Base-by-base conservation (phyloP, 1,284 basidiomycete genomes). In the Kwoniella shivajii region DNA sequence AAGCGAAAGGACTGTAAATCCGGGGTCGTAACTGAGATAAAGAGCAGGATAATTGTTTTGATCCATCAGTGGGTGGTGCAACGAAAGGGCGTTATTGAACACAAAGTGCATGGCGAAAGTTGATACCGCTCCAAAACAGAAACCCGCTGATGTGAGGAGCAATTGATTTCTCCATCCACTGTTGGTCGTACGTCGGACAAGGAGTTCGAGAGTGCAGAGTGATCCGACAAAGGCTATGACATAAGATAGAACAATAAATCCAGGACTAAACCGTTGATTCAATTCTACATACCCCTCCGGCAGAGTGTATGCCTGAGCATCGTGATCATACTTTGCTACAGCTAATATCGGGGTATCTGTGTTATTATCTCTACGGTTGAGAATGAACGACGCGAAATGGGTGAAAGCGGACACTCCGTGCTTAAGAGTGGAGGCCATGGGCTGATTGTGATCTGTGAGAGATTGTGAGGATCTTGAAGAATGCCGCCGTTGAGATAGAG, bases 41-140 rank as follows among this genome's bases (percentile, higher is more conserved):
- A 79, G 54, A 1, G 68, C 47, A 4, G 60, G 63, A 41, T 67
- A 68, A 22, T 50, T 41, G 3, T 60, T 53, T 20, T 56, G 45
- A n/a, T 53, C 48, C 29, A 68, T 54, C 18, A 61, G 54, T 2
- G 78, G 74, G 49, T 75, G 70, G 39, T 73, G 70, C 1, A 80
- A 68, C 0, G 73, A 70, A 9, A 80, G 66, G 6, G 77, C 67
- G 55, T 79, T 78, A 69, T 80, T 80, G 52, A 79, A 79, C 61
- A 80, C 66, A 61, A 79, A 79, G 60, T 78, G 77, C 76, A 78
- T 78, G 51, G 73, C 73, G 50, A 79, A 80, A 7, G 78, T 79
- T 20, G 78, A 79, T 3, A 80, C 78, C 5, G 73, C 70, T 10
- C 80, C 80, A 51, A 80, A 80, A 34, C 76, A 76, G 26, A 78